These are phyloP conservation scores for Margaritispora aquatica DNA, from an alignment of 495 filamentous ascomycete genomes.

Conservation along the genomic window DNA sequence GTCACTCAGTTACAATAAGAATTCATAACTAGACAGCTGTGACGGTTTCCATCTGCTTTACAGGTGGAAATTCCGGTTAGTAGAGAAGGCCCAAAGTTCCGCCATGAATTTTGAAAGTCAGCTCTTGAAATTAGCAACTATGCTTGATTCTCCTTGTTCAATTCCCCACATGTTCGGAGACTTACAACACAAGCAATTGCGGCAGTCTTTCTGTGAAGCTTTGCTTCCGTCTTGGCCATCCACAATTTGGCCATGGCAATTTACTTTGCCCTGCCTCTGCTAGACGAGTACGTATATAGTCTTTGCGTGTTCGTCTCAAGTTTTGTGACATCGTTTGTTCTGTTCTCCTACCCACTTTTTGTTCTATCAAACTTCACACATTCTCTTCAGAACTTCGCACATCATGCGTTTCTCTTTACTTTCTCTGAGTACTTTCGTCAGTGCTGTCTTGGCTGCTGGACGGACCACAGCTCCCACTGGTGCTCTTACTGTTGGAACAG, in stretches of 20 bases:
- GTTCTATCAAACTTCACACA: neutral
- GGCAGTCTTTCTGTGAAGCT: neutral
- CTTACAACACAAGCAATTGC: neutral
- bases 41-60: too few relatives aligned
- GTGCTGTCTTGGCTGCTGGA: constrained; percentile 11
- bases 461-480: constrained; percentile 20
- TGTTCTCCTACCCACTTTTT: neutral
- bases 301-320: neutral
- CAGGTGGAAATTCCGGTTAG: neutral
- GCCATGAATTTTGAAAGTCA: neutral
- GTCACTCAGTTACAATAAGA: too few relatives aligned
- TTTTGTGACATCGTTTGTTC: neutral
- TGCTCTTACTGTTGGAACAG: constrained; percentile 17
- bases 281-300: neutral
- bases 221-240: neutral
- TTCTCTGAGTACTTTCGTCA: constrained; percentile 10
- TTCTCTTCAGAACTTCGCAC: neutral
- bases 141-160: neutral
- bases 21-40: too few relatives aligned
- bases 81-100: neutral
- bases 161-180: neutral
- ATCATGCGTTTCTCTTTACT: constrained; percentile 15
- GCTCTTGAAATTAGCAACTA: neutral
- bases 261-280: neutral
- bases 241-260: neutral